These are phyloP conservation scores for Alternaria triticimaculans DNA, from an alignment of 2,329 filamentous ascomycete genomes.

Conservation along the genomic window DNA sequence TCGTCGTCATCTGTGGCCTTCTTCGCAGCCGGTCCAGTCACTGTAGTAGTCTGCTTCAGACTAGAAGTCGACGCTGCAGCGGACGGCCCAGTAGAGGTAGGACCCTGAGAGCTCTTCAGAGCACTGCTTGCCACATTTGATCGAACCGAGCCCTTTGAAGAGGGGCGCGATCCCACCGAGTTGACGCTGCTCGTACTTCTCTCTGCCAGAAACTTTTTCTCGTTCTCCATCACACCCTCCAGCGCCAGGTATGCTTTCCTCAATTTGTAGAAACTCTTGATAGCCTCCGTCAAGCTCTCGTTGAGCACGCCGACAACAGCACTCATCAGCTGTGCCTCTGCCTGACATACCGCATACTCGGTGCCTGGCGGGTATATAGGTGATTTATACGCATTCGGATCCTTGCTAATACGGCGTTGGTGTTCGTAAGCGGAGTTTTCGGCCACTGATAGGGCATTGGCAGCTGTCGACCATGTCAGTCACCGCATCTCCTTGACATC, in stretches of 20 bases:
- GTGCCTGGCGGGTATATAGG: slow-evolving; percentile 81
- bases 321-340: slow-evolving; percentile 86
- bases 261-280: slow-evolving; percentile 92
- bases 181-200: slow-evolving; percentile 45
- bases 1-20: slow-evolving; percentile 32
- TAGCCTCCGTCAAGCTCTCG: slow-evolving; percentile 88
- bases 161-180: slow-evolving; percentile 24
- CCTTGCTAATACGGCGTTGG: slow-evolving; percentile 75
- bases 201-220: slow-evolving; percentile 64
- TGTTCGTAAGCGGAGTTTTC: slow-evolving; percentile 79
- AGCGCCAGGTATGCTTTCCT: slow-evolving; percentile 86
- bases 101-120: slow-evolving; percentile 14
- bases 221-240: slow-evolving; percentile 77
- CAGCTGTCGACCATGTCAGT: slow-evolving; percentile 59
- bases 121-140: slow-evolving; percentile 19
- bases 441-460: slow-evolving; percentile 72
- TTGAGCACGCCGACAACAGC: slow-evolving; percentile 89
- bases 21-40: slow-evolving; percentile 5
- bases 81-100: slow-evolving; percentile 11
- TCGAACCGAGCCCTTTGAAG: slow-evolving; percentile 31
- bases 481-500: neutral
- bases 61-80: slow-evolving; percentile 25
- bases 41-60: slow-evolving; percentile 17
- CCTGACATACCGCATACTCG: slow-evolving; percentile 84
- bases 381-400: slow-evolving; percentile 62